phyloP scores from a whole-genome alignment of 2,329 filamentous ascomycete genomes.

The Colletotrichum godetiae region DNA sequence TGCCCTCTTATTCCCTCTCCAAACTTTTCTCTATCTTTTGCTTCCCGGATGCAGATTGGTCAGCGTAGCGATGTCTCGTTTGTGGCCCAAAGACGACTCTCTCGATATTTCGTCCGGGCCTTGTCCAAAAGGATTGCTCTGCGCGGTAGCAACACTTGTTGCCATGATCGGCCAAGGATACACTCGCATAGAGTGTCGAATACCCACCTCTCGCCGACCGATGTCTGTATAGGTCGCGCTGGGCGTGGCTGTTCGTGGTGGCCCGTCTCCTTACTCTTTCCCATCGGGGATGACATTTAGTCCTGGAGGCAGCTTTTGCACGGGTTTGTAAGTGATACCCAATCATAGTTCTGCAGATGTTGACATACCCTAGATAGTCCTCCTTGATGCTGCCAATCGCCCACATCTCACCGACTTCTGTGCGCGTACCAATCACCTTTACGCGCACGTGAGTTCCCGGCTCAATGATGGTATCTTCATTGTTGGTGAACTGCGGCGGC shows the following conservation, averaged over 20 bases:
- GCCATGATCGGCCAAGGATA: not conserved
- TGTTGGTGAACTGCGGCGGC: slow-evolving; percentile 96
- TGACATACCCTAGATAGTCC: slow-evolving; percentile 73
- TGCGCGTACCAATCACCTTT: slow-evolving; percentile 93
- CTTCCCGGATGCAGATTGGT: slow-evolving; percentile 10
- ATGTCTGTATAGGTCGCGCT: not conserved
- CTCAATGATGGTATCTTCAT: slow-evolving; percentile 93
- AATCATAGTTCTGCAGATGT: not conserved
- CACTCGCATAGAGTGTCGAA: not conserved
- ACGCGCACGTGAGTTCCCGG: slow-evolving; percentile 92
- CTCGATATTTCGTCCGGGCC: not conserved
- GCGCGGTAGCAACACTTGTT: slow-evolving; percentile 13
- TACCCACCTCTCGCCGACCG: not conserved
- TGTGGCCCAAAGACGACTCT: slow-evolving; percentile 2
- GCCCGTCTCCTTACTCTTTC: not conserved
- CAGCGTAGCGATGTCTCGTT: slow-evolving; percentile 6
- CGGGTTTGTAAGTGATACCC: slow-evolving; percentile 28
- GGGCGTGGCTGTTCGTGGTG: not conserved
- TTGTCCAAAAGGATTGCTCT: slow-evolving; percentile 10
- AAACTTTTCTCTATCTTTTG: slow-evolving; percentile 32
- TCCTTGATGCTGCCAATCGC: slow-evolving; percentile 98
- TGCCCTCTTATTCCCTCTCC: slow-evolving; percentile 18
- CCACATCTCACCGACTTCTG: slow-evolving; percentile 94
- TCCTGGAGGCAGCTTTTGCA: slow-evolving; percentile 36
- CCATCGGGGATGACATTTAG: slow-evolving; percentile 8